These are phyloP conservation scores for Spinacia oleracea DNA, from an alignment of 179 eudicot species.

Conservation along the genomic window DNA sequence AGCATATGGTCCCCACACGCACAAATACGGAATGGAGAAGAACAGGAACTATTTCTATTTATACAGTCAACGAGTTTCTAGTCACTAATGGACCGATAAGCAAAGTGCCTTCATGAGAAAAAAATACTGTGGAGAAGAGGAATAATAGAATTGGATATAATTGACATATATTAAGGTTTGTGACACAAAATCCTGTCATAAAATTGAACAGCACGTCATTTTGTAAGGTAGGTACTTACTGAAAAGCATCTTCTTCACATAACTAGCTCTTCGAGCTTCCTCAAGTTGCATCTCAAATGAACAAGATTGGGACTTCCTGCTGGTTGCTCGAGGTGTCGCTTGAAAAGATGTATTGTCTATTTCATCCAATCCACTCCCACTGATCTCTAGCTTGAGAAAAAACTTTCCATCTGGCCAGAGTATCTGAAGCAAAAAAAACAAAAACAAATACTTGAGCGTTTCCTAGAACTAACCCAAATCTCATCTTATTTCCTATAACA, in stretches of 20 bases:
- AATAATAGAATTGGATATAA: background rate
- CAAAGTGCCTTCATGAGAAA: background rate
- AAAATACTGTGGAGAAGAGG: background rate
- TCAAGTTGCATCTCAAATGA: slow-evolving; percentile 89
- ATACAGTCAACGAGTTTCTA: background rate
- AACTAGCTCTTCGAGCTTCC: slow-evolving; percentile 89
- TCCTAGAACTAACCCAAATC: background rate
- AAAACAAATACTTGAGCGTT: slow-evolving; percentile 6
- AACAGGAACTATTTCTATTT: background rate
- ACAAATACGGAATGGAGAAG: background rate
- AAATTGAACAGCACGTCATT: background rate
- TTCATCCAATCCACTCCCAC: slow-evolving; percentile 40
- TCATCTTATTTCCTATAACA: background rate
- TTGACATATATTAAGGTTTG: background rate
- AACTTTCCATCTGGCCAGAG: slow-evolving; percentile 94
- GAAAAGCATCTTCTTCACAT: slow-evolving; percentile 74
- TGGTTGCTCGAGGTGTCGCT: slow-evolving; percentile 38
- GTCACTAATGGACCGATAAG: background rate
- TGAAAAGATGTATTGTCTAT: slow-evolving; percentile 45
- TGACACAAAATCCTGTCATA: background rate
- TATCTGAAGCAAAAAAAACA: slow-evolving; percentile 47
- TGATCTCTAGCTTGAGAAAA: slow-evolving; percentile 54
- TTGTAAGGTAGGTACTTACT: slow-evolving; percentile 45
- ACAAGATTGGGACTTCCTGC: slow-evolving; percentile 44
- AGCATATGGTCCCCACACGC: background rate